These are phyloP conservation scores for Irpex sp. DNA, from an alignment of 1,284 basidiomycete genomes.

Conservation along the genomic window DNA sequence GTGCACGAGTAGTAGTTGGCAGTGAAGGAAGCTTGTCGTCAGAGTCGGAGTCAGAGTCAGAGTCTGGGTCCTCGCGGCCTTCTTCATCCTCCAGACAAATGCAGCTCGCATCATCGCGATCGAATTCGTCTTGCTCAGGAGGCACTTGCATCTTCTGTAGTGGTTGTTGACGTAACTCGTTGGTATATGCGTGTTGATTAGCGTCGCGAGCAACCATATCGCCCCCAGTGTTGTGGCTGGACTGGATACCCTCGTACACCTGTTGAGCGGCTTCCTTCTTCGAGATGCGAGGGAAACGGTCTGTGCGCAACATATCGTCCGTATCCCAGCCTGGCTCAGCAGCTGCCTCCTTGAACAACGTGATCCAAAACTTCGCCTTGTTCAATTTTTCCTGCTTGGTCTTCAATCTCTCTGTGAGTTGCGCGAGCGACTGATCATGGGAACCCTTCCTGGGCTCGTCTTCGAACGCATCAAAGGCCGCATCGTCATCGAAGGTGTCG, in stretches of 20 bases:
- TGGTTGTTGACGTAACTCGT: neutral
- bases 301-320: neutral
- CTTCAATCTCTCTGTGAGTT: neutral
- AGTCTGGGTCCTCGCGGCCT: neutral
- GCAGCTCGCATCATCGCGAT: neutral
- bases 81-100: neutral
- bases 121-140: neutral
- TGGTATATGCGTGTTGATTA: neutral
- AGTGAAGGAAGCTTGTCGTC: neutral
- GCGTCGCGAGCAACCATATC: neutral
- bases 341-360: neutral
- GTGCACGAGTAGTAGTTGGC: too few relatives aligned
- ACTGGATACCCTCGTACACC: neutral
- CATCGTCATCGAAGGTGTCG: too few relatives aligned
- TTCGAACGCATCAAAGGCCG: too few relatives aligned
- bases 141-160: neutral
- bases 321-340: neutral
- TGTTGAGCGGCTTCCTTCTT: neutral
- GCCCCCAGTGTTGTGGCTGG: neutral
- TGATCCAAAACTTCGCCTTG: neutral
- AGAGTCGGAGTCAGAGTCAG: neutral
- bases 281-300: neutral
- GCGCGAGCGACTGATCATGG: too few relatives aligned
- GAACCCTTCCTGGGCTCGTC: too few relatives aligned
- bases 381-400: neutral